phyloP scores from a whole-genome alignment of 2,329 filamentous ascomycete species.

The Torrubiellomyces zombiae region DNA sequence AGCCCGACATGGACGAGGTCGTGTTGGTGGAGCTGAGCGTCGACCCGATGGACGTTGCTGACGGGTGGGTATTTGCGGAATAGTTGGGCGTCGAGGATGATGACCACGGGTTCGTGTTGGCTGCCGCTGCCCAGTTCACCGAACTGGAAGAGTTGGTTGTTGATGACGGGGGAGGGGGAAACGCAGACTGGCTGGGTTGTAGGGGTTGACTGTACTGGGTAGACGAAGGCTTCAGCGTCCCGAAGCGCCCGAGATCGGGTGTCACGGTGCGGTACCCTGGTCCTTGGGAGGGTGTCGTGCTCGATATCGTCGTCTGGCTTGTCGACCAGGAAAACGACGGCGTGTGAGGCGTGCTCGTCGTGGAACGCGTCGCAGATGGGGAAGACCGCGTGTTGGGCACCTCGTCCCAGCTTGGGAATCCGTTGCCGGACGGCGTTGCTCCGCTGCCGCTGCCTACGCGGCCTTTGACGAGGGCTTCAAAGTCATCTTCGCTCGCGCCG shows the following conservation, averaged over 20 bases:
- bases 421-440: slow-evolving; percentile 21
- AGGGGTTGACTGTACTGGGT: slow-evolving; percentile 49
- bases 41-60: slow-evolving; percentile 14
- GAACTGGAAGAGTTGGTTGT: slow-evolving; percentile 4
- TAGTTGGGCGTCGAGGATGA: slow-evolving; percentile 16
- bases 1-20: slow-evolving; percentile 26
- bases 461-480: slow-evolving; percentile 80
- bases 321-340: slow-evolving; percentile 50
- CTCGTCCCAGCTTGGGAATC: slow-evolving; percentile 32
- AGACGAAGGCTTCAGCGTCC: slow-evolving; percentile 36
- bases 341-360: slow-evolving; percentile 22
- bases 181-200: slow-evolving; percentile 32
- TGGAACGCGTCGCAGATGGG: slow-evolving; percentile 11
- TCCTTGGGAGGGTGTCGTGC: slow-evolving; percentile 17
- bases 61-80: slow-evolving; percentile 7
- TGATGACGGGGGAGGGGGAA: slow-evolving; percentile 14
- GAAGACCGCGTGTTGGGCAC: slow-evolving; percentile 18
- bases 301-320: slow-evolving; percentile 26
- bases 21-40: slow-evolving; percentile 21
- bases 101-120: slow-evolving; percentile 12
- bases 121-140: too few relatives aligned
- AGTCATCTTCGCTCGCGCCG: slow-evolving; percentile 51
- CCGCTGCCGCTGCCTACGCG: slow-evolving; percentile 14
- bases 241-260: slow-evolving; percentile 39
- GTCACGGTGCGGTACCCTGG: slow-evolving; percentile 38